Base-by-base conservation (phyloP, 192 early-diverging fungal genomes). In the Paraglomus brasilianum region DNA sequence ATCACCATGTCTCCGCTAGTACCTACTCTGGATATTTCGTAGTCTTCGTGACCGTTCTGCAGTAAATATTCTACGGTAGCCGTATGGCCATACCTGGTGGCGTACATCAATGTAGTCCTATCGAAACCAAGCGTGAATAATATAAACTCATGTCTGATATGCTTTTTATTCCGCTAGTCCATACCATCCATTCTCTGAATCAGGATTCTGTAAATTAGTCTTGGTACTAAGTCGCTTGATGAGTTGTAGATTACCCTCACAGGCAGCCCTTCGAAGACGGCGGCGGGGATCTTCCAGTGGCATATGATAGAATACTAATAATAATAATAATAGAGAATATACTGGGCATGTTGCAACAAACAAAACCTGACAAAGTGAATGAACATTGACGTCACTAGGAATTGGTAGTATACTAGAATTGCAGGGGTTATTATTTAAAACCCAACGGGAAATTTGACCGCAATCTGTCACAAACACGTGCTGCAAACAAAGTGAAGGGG, bases 91-190 rank as follows among this genome's bases (percentile, higher is more conserved):
- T 39, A 42, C 19, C 50, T 14, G 9, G 66, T 53, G 30, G 66
- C 66, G 43, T 67, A 67, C 66, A 67, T 67, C 39, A 67, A 53
- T 6, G 66, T 67, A 14, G 66, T 67, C 66, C 66, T 67, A 40
- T 8, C 10, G 8, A 60, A 30, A 30, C 30, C 30, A 30, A 30
- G 3, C 30, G 30, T 30, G 30, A 30, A 30, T 30, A 3, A 30
- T 30, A 30, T 30, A 30, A 30, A 30, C 30, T 30, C 30, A 30
- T 30, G 30, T 30, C 30, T 30, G 30, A 30, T 30, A 30, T 30
- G 30, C 30, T 30, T 30, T 30, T 30, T 3, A 30, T 30, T 30
- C 30, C 1, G 30, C 30, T 30, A 30, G 3, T 30, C 30, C 50
- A 38, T 67, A 67, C 66, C 66, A 67, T 30, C 66, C 66, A 53